Evolutionary conservation across 495 filamentous ascomycete species (phyloP), one percentile per base, ranked within the genome.

Genomic region (Copromyces sp.): DNA sequence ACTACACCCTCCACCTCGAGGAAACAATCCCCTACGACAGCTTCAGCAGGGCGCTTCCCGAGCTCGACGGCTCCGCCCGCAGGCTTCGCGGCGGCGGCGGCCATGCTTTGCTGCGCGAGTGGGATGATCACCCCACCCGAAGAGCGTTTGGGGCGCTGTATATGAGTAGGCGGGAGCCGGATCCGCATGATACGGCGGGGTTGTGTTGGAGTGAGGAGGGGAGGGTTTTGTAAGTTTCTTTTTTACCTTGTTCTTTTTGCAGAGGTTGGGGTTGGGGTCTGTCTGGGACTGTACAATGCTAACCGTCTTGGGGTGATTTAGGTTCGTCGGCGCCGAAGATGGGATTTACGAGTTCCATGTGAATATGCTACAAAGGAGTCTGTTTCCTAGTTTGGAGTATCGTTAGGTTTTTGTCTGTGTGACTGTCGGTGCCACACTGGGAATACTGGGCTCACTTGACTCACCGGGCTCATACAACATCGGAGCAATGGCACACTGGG

Each of bases 271-370:
- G 3, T 5, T 37, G 35, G 35, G 35, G 35, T 37, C 35, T 37
- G 35, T 24, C 24, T 24, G 24, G 0, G 24, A n/a, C 24, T 24
- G 24, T 24, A 24, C 24, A 24, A 24, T 24, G 24, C 24, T 24
- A 24, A 24, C 24, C 24, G 24, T 24, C 24, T 24, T 24, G 24
- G 24, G 24, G 24, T 24, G 7, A 9, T 72, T 93, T 24, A 77
- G 92, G 73, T 93, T 90, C 74, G 84, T 92, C 75, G 92, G 87
- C n/a, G 91, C 91, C 4, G 85, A 92, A 70, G 86, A 91, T 69
- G 92, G 92, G 24, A 91, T 94, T 20, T 90, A 92, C 73, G 90
- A 94, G 80, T 92, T 89, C 73, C 85, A 85, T 32, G 83, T 94
- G 71, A 91, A 94, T 76, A 77, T 89, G 29, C 78, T 84, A n/a